Percentiles rank a stretch among this genome's conserved stretches.
These are phyloP conservation scores for Sarcocystis neurona DNA, from an alignment of 169 alveolate genomes.

Conservation along the genomic window DNA sequence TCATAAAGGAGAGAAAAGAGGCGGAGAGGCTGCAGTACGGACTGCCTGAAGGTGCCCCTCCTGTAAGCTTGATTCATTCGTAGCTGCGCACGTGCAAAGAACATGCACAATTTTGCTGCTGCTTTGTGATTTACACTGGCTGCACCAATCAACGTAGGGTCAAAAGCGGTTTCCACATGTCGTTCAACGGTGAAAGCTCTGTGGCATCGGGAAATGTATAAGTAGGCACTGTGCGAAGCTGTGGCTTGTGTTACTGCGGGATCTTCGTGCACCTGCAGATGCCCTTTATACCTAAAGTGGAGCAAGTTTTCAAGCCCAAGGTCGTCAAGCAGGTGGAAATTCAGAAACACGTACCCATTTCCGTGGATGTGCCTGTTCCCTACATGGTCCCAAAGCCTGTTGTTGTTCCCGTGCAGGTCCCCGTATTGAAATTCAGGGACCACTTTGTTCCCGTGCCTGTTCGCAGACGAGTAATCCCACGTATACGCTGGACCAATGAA, in stretches of 20 bases:
- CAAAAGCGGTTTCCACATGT: neutral
- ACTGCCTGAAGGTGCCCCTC: conserved; percentile 5
- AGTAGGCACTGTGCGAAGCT: neutral
- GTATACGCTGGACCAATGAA: conserved; percentile 82
- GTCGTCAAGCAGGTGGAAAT: conserved; percentile 76
- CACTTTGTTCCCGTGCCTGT: conserved; percentile 86
- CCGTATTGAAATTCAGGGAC: conserved; percentile 83
- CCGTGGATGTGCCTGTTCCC: conserved; percentile 85
- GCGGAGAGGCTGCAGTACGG: conserved; percentile 3
- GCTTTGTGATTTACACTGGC: no score
- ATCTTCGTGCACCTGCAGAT: neutral
- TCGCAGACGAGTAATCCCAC: conserved; percentile 81
- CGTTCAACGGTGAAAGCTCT: neutral
- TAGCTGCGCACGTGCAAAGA: neutral
- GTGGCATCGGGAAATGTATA: neutral
- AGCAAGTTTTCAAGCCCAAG: conserved; percentile 78
- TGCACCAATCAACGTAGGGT: no score
- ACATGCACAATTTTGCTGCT: no score
- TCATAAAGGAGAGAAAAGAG: neutral
- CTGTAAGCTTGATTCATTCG: neutral
- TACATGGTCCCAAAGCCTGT: conserved; percentile 87
- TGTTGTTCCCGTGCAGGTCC: conserved; percentile 85
- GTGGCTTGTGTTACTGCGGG: neutral
- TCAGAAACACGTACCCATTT: conserved; percentile 80
- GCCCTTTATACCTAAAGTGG: conserved; percentile 58